Evolutionary conservation across 2,329 filamentous ascomycete genomes (phyloP), one percentile per base, ranked within the genome.

Genomic region (Ophiognomonia clavigignenti-juglandacearum): DNA sequence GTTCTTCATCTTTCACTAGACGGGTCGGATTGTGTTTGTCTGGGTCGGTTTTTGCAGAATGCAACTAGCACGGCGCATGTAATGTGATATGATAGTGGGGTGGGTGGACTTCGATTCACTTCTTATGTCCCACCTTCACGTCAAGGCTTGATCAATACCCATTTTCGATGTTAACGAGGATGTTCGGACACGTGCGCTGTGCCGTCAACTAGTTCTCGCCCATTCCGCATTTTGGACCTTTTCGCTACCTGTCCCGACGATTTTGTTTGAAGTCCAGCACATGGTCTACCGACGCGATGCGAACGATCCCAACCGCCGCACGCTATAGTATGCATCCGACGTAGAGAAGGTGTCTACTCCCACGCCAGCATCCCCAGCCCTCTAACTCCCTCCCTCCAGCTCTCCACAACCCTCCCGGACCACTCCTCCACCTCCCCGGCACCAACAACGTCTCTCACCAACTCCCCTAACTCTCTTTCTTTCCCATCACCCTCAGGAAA

Each of bases 311-410:
- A 6, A 13, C 14, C 13, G 10, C 29, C 13, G 13, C 29, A 32
- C 13, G 8, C 26, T n/a, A n/a, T n/a, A n/a, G n/a, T n/a, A n/a
- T n/a, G n/a, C n/a, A n/a, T n/a, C n/a, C n/a, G n/a, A n/a, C n/a
- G n/a, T n/a, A n/a, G n/a, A 29, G 11, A 6, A 14, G 6, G 13
- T 32, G n/a, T 7, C 29, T 32, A 32, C 10, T 32, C 29, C 29
- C 29, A 32, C n/a, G n/a, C 14, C 32, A 19, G 61, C 40, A 56
- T 54, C 14, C 53, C 52, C 63, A 66, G 67, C 27, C 68, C 67
- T 48, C 61, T 64, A 3, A 68, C 58, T 4, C 61, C 59, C 37
- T 69, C 63, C 39, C 61, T 55, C 68, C 68, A 71, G 40, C 62
- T 65, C 23, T 65, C 59, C 19, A 66, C 53, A n/a, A 69, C 54